phyloP scores from a whole-genome alignment of 441 rosid genomes.

The Corymbia citriodora region DNA sequence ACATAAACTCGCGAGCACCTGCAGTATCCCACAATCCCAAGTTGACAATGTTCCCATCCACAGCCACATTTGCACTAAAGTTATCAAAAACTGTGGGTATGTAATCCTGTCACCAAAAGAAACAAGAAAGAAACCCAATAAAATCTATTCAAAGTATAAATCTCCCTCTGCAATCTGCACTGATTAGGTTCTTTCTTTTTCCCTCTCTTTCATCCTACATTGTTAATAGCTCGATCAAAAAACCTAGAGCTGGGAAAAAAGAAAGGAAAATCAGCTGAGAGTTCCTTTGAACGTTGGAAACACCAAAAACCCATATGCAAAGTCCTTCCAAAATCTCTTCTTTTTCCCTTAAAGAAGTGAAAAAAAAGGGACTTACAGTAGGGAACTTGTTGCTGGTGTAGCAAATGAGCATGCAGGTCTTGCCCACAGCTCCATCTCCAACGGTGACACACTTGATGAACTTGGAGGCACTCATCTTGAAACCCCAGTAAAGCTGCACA shows the following conservation, averaged over 20 bases:
- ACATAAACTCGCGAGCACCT: background rate
- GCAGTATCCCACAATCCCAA: slow-evolving; percentile 8
- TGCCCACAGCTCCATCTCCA: slow-evolving; percentile 11
- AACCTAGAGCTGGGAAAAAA: background rate
- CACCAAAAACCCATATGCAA: background rate
- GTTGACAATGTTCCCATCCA: slow-evolving; percentile 3
- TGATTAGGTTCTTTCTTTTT: background rate
- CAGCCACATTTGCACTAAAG: slow-evolving; percentile 10
- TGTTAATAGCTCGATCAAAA: background rate
- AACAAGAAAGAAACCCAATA: background rate
- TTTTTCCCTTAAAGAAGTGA: background rate
- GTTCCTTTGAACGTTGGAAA: background rate
- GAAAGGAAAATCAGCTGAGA: background rate
- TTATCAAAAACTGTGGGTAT: slow-evolving; percentile 7
- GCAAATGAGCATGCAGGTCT: slow-evolving; percentile 11
- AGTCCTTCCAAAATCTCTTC: background rate
- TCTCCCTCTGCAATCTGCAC: background rate
- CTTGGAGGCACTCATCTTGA: slow-evolving; percentile 3
- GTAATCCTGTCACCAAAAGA: background rate
- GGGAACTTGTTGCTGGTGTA: slow-evolving; percentile 12
- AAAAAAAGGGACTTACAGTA: background rate
- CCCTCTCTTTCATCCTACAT: background rate
- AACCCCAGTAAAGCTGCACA: background rate
- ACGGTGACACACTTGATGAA: slow-evolving; percentile 8
- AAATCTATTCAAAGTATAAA: background rate